phyloP scores from a whole-genome alignment of 371 early-diverging fungal species.

The Conidiobolus incongruus region DNA sequence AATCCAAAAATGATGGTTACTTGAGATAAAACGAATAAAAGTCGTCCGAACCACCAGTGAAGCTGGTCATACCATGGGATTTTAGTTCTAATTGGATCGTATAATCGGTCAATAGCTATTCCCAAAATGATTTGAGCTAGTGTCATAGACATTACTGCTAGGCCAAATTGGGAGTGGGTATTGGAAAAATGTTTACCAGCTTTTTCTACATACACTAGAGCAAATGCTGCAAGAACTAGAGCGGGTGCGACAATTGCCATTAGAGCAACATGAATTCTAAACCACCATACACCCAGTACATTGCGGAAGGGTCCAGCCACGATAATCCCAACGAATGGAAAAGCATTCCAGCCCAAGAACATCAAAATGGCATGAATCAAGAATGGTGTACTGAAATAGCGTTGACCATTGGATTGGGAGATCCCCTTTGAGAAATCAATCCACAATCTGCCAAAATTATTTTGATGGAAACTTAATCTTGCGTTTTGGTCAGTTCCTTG shows the following conservation, averaged over 20 bases:
- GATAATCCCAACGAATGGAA: constrained; percentile 1
- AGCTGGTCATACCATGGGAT: not conserved
- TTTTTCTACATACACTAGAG: constrained; percentile 35
- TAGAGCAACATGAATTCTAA: not conserved
- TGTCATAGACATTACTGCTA: constrained; percentile 17
- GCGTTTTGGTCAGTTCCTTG: too few species aligned
- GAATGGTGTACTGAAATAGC: too few species aligned
- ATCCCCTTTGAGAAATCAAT: too few species aligned
- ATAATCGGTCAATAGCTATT: not conserved
- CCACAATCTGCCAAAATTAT: too few species aligned
- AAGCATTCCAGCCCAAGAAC: constrained; percentile 1
- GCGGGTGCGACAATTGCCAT: not conserved
- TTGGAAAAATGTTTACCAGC: too few species aligned
- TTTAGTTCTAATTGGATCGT: not conserved
- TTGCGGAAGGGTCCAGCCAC: not conserved
- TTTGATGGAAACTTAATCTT: too few species aligned
- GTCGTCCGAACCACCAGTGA: constrained; percentile 2
- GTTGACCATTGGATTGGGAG: too few species aligned
- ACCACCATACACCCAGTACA: constrained; percentile 1
- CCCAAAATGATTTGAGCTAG: not conserved
- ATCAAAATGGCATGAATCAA: constrained; percentile 1
- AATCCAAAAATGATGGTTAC: not conserved
- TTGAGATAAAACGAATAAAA: not conserved
- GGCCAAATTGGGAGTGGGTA: too few species aligned
- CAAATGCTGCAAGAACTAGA: constrained; percentile 11